Evolutionary conservation across 2,329 filamentous ascomycete genomes (phyloP).

Genomic region (Cladosporium colombiae): DNA sequence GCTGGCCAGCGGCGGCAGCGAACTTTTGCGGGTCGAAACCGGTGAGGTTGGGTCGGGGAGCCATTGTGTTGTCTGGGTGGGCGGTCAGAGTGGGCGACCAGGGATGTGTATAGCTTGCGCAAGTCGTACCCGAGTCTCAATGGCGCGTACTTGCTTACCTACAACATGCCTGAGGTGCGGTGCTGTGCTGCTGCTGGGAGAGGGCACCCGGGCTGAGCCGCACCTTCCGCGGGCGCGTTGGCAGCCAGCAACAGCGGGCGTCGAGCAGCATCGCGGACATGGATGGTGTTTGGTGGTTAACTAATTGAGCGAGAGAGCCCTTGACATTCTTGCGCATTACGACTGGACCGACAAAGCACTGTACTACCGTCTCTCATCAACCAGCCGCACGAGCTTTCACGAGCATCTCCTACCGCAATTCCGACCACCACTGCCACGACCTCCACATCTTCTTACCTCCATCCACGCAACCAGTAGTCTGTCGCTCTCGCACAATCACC

Average conservation of each 20-base stretch:
- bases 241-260: neutral
- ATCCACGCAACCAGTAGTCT: constrained; percentile 16
- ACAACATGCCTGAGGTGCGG: constrained; percentile 17
- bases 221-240: constrained; percentile 1
- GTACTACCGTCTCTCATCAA: neutral
- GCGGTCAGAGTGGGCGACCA: constrained; percentile 7
- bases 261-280: constrained; percentile 1
- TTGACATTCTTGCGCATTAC: neutral
- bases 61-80: constrained; percentile 44
- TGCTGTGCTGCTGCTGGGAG: neutral
- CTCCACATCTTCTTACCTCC: neutral
- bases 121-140: constrained; percentile 18
- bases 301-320: neutral
- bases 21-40: constrained; percentile 88
- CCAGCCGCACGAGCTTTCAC: neutral
- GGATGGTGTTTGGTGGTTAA: neutral
- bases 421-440: neutral
- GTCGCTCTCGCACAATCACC: constrained; percentile 4
- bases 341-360: neutral
- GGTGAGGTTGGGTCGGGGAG: constrained; percentile 71
- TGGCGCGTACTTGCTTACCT: constrained; percentile 19
- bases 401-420: neutral
- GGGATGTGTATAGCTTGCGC: neutral
- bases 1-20: constrained; percentile 66
- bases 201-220: neutral